These are phyloP conservation scores for Oryza coarctata DNA, from an alignment of 176 grass and related monocot species.

Conservation along the genomic window DNA sequence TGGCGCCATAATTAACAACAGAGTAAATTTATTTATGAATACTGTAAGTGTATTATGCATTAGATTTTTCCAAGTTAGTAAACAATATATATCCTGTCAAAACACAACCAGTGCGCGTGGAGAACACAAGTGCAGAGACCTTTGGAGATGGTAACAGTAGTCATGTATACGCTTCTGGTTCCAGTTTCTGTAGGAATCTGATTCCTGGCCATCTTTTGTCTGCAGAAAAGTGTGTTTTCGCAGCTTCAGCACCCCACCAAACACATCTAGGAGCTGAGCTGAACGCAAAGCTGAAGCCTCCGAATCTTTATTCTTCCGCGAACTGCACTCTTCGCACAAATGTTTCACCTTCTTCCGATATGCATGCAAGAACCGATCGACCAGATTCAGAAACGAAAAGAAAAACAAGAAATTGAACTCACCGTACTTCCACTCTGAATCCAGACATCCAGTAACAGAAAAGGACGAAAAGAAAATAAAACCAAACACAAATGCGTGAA, in stretches of 20 bases:
- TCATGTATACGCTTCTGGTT: conserved; percentile 7
- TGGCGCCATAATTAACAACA: background rate
- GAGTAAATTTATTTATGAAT: background rate
- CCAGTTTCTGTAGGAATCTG: conserved; percentile 8
- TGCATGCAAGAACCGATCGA: too few relatives aligned
- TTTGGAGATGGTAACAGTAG: background rate
- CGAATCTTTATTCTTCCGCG: background rate
- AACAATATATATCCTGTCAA: background rate
- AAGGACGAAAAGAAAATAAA: too few relatives aligned
- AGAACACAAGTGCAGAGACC: background rate
- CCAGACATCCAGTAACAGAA: too few relatives aligned
- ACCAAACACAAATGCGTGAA: too few relatives aligned
- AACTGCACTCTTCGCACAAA: background rate
- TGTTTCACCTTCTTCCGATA: too few relatives aligned
- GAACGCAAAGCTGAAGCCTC: conserved; percentile 16
- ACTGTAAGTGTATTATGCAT: background rate
- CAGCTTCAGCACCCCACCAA: background rate
- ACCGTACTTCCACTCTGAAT: too few relatives aligned
- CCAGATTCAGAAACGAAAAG: too few relatives aligned
- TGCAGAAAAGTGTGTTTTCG: background rate
- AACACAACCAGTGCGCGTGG: background rate
- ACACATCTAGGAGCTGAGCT: background rate
- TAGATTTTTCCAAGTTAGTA: background rate
- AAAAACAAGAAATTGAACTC: too few relatives aligned
- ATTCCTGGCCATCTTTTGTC: background rate